phyloP scores from a whole-genome alignment of 345 rosid species.

The Citrus sinensis region DNA sequence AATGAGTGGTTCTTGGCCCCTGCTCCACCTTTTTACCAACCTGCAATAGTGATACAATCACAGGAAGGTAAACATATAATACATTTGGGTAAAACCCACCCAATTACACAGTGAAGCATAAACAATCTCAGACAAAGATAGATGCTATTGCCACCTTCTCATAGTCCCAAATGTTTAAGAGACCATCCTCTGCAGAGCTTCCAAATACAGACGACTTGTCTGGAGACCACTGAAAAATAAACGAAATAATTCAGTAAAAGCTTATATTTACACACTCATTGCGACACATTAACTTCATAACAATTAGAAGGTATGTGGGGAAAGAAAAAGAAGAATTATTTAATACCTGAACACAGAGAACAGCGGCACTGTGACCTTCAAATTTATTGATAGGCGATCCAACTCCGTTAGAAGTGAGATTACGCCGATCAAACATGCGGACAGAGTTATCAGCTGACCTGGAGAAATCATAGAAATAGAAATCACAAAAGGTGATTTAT shows the following conservation, averaged over 20 bases:
- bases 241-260: conserved; percentile 7
- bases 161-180: conserved; percentile 90
- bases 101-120: not conserved
- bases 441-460: conserved; percentile 97
- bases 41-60: conserved; percentile 23
- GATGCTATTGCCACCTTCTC: conserved; percentile 53
- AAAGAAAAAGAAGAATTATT: not conserved
- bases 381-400: conserved; percentile 74
- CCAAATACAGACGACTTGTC: conserved; percentile 89
- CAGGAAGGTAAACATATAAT: not conserved
- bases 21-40: conserved; percentile 46
- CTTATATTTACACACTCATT: not conserved
- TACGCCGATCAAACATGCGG: conserved; percentile 87
- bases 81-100: not conserved
- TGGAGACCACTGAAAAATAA: conserved; percentile 75
- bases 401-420: conserved; percentile 69
- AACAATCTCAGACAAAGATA: not conserved
- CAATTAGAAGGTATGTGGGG: not conserved
- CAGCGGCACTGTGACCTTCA: conserved; percentile 92
- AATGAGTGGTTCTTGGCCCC: conserved; percentile 28
- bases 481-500: not conserved
- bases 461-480: conserved; percentile 16
- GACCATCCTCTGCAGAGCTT: conserved; percentile 95
- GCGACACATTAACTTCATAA: not conserved
- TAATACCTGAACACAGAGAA: conserved; percentile 85